Percentiles rank a stretch among this genome's conserved stretches.
Conservation (phyloP, 2,329 filamentous ascomycete species). For the Biscogniauxia marginata region DNA sequence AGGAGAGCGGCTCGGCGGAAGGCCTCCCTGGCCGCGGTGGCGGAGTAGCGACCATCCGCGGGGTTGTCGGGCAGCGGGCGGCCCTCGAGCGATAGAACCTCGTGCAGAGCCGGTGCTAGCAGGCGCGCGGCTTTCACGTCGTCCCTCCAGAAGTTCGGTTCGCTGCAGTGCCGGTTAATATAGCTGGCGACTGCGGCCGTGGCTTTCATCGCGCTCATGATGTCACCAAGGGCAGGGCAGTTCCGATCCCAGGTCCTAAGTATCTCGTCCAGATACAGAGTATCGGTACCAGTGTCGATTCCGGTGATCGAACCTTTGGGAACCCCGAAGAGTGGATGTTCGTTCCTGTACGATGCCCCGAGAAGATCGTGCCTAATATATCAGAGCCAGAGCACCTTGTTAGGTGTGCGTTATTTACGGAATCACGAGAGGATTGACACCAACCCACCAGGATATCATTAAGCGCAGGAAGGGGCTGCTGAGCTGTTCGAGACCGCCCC, state of each 20-base stretch:
- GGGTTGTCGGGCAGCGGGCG: conserved; percentile 21
- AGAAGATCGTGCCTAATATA: conserved; percentile 26
- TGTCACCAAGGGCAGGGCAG: conserved; percentile 24
- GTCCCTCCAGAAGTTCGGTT: conserved; percentile 24
- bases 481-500: conserved; percentile 24
- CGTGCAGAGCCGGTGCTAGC: conserved; percentile 24
- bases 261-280: conserved; percentile 19
- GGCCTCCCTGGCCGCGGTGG: conserved; percentile 25
- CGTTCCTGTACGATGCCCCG: conserved; percentile 26
- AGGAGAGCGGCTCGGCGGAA: conserved; percentile 27
- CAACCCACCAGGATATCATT: conserved; percentile 28
- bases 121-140: conserved; percentile 25
- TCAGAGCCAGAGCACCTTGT: no score
- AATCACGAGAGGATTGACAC: no score
- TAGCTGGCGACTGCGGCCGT: conserved; percentile 28
- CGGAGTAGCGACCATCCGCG: conserved; percentile 17
- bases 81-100: conserved; percentile 25
- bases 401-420: background rate
- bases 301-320: conserved; percentile 18
- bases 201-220: conserved; percentile 22
- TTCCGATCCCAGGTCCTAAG: conserved; percentile 21
- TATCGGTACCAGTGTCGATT: conserved; percentile 20
- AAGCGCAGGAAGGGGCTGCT: conserved; percentile 22
- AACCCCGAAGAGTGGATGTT: conserved; percentile 20
- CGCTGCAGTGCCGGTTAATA: conserved; percentile 19